A percentile compares a stretch with the other conserved stretches of the same genome.
phyloP scores from a whole-genome alignment of 202 grass and related monocot genomes.

The Schoenoplectus tabernaemontani region DNA sequence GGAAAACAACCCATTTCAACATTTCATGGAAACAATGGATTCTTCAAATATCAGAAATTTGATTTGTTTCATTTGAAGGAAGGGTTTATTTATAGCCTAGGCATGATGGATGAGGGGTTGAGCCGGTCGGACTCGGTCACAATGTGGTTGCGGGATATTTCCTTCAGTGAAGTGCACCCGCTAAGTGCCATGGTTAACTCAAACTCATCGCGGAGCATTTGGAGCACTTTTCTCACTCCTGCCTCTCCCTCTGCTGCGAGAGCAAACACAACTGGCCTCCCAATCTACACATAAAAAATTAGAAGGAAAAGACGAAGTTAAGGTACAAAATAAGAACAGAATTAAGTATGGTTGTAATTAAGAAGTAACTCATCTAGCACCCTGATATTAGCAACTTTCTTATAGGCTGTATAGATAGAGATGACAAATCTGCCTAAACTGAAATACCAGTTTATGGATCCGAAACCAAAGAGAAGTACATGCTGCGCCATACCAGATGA shows the following conservation, averaged over 20 bases:
- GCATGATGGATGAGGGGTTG: slow-evolving; percentile 28
- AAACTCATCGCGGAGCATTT: slow-evolving; percentile 85
- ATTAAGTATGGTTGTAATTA: neutral
- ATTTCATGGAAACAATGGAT: neutral
- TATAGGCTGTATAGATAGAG: neutral
- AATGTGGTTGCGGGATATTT: slow-evolving; percentile 90
- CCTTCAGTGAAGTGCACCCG: slow-evolving; percentile 70
- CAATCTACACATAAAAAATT: slow-evolving; percentile 36
- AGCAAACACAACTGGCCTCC: slow-evolving; percentile 78
- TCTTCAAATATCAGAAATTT: neutral
- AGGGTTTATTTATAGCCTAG: slow-evolving; percentile 46
- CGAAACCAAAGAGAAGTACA: no score
- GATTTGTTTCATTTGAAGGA: neutral
- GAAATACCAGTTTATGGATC: no score
- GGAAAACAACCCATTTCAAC: slow-evolving; percentile 1
- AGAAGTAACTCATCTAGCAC: neutral
- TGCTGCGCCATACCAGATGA: neutral
- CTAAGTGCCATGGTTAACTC: slow-evolving; percentile 85
- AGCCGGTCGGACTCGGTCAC: slow-evolving; percentile 56
- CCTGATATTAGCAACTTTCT: neutral
- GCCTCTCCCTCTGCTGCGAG: slow-evolving; percentile 74
- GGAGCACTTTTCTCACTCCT: slow-evolving; percentile 67
- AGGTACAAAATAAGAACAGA: neutral
- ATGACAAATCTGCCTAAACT: neutral
- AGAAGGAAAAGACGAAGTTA: neutral